phyloP scores from a whole-genome alignment of 805 yeast species.

The Saccharomycopsis microspora region DNA sequence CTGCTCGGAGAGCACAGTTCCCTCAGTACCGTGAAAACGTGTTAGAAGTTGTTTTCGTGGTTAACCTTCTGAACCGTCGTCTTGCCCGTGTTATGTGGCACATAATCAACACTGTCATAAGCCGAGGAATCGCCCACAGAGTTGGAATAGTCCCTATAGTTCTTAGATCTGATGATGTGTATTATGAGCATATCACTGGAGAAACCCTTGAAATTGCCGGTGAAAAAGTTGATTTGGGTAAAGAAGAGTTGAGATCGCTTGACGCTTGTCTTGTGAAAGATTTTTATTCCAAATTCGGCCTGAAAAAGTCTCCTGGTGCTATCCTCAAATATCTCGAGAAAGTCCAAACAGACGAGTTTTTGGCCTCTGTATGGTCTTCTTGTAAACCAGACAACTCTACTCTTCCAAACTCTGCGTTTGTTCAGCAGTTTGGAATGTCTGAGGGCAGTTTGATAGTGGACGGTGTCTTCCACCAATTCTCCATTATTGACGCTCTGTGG shows the following conservation, averaged over 20 bases:
- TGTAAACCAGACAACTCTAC: background rate
- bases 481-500: slow-evolving; percentile 33
- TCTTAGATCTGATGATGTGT: slow-evolving; percentile 18
- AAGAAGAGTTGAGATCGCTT: slow-evolving; percentile 17
- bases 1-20: slow-evolving; percentile 39
- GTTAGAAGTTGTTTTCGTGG: slow-evolving; percentile 59
- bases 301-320: background rate
- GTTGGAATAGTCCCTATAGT: slow-evolving; percentile 69
- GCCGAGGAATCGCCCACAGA: slow-evolving; percentile 61
- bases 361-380: slow-evolving; percentile 4
- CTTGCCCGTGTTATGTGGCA: slow-evolving; percentile 42
- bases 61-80: slow-evolving; percentile 43
- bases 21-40: slow-evolving; percentile 67
- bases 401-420: slow-evolving; percentile 21
- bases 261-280: slow-evolving; percentile 15
- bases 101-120: slow-evolving; percentile 36
- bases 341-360: slow-evolving; percentile 1
- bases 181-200: slow-evolving; percentile 12
- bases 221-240: slow-evolving; percentile 15
- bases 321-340: background rate
- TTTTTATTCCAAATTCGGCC: slow-evolving; percentile 2
- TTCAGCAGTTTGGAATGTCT: slow-evolving; percentile 28
- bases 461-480: slow-evolving; percentile 53
- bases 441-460: slow-evolving; percentile 52
- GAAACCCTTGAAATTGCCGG: slow-evolving; percentile 16